Evolutionary conservation across 192 early-diverging fungal genomes (phyloP).

Genomic region (Linnemannia zychae): DNA sequence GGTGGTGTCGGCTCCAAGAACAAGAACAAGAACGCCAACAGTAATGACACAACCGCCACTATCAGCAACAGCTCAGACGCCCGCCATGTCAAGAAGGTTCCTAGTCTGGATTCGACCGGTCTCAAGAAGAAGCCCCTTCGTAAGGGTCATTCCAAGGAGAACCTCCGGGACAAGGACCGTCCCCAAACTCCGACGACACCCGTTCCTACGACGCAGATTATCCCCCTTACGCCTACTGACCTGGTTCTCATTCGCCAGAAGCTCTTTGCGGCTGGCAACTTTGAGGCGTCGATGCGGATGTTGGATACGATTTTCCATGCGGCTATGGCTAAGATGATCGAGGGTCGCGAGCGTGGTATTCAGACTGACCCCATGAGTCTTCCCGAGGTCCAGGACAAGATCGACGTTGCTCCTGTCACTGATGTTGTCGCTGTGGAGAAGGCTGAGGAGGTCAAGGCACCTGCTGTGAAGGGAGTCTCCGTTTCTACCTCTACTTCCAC

Average conservation of each 20-base stretch:
- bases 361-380: conserved; percentile 32
- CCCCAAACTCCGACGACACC: conserved; percentile 50
- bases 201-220: conserved; percentile 49
- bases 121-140: conserved; percentile 30
- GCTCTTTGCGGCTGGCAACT: conserved; percentile 54
- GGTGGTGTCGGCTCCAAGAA: background rate
- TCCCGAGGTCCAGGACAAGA: conserved; percentile 13
- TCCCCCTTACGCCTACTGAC: conserved; percentile 43
- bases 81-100: conserved; percentile 10
- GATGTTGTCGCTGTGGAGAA: background rate
- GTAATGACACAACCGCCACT: conserved; percentile 1
- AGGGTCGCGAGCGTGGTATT: conserved; percentile 53
- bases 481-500: conserved; percentile 22
- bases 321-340: conserved; percentile 57
- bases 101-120: conserved; percentile 2
- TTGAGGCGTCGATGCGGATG: conserved; percentile 56
- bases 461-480: background rate
- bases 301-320: conserved; percentile 56
- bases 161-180: conserved; percentile 35
- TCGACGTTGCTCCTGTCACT: background rate
- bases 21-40: conserved; percentile 5
- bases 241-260: conserved; percentile 55
- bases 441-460: conserved; percentile 6
- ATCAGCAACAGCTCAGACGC: background rate
- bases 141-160: conserved; percentile 45